These are phyloP conservation scores for Parathielavia appendiculata DNA, from an alignment of 495 filamentous ascomycete genomes.

Conservation along the genomic window DNA sequence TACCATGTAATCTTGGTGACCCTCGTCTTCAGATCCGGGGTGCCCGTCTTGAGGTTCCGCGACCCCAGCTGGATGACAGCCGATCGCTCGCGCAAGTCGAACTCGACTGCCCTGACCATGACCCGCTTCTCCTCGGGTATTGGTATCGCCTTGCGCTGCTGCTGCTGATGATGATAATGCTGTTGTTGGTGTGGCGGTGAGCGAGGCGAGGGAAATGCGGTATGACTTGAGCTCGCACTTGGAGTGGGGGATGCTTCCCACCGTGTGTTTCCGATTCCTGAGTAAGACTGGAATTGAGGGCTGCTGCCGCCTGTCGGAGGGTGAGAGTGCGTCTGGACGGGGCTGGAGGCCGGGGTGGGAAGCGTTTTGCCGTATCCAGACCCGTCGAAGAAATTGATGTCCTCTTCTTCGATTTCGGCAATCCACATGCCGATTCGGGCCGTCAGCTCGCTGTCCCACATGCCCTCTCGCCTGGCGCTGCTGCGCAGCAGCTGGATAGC, in stretches of 20 bases:
- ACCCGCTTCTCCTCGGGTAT: constrained; percentile 48
- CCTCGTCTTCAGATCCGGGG: constrained; percentile 41
- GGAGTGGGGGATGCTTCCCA: constrained; percentile 3
- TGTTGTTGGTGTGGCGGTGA: constrained; percentile 7
- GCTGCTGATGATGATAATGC: neutral
- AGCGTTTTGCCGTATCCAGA: constrained; percentile 2
- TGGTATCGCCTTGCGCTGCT: constrained; percentile 29
- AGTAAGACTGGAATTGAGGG: neutral
- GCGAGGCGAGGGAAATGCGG: neutral
- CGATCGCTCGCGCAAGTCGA: constrained; percentile 45
- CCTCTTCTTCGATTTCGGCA: constrained; percentile 52
- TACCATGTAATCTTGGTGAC: constrained; percentile 45
- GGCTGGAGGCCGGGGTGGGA: constrained; percentile 27
- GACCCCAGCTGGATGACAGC: constrained; percentile 48
- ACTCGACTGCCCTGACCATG: constrained; percentile 51
- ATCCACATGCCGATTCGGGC: constrained; percentile 52
- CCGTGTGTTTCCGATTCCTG: constrained; percentile 7
- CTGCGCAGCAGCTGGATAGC: constrained; percentile 52
- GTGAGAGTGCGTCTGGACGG: constrained; percentile 29
- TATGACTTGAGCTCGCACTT: constrained; percentile 24
- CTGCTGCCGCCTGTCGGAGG: constrained; percentile 27
- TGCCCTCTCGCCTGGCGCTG: constrained; percentile 54
- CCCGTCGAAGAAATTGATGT: constrained; percentile 6
- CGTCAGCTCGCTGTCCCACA: constrained; percentile 57
- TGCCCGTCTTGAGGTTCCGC: constrained; percentile 43